Percentiles rank a stretch among this genome's conserved stretches.
Evolutionary conservation across 1,284 basidiomycete species (phyloP).

Genomic region (Phylloporus sp.): DNA sequence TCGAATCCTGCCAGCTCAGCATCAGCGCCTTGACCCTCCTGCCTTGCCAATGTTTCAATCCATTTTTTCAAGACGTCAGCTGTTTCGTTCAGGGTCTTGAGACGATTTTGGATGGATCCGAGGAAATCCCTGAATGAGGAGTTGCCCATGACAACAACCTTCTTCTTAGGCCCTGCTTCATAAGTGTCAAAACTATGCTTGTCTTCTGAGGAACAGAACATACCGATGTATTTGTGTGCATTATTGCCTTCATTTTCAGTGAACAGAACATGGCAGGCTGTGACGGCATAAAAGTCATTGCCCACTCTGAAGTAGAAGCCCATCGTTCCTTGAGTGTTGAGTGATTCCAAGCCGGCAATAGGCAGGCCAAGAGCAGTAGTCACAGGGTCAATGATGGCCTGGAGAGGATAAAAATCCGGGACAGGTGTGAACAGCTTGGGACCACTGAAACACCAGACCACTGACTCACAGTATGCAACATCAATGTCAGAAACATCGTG

Average conservation of each 20-base stretch:
- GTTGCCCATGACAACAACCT: slow-evolving; percentile 5
- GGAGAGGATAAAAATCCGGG: neutral
- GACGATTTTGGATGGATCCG: neutral
- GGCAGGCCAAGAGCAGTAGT: neutral
- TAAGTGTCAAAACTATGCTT: neutral
- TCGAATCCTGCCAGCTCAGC: neutral
- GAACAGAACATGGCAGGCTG: neutral
- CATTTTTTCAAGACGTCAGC: neutral
- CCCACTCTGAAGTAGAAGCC: slow-evolving; percentile 1
- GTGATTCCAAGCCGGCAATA: neutral
- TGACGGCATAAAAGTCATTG: neutral
- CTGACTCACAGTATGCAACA: slow-evolving; percentile 36
- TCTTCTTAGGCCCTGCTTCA: neutral
- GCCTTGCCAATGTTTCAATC: neutral
- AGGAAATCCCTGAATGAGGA: neutral
- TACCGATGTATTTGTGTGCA: neutral
- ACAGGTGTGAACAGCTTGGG: neutral
- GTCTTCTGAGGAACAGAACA: neutral
- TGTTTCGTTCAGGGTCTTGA: neutral
- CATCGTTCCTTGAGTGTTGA: neutral
- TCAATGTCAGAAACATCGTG: slow-evolving; percentile 36
- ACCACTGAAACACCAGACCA: neutral
- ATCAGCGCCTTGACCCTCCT: neutral
- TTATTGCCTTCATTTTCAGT: neutral
- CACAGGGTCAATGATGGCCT: neutral